Evolutionary conservation across 495 filamentous ascomycete species (phyloP), one percentile per base, ranked within the genome.

Genomic region (Daldinia caldariorum): DNA sequence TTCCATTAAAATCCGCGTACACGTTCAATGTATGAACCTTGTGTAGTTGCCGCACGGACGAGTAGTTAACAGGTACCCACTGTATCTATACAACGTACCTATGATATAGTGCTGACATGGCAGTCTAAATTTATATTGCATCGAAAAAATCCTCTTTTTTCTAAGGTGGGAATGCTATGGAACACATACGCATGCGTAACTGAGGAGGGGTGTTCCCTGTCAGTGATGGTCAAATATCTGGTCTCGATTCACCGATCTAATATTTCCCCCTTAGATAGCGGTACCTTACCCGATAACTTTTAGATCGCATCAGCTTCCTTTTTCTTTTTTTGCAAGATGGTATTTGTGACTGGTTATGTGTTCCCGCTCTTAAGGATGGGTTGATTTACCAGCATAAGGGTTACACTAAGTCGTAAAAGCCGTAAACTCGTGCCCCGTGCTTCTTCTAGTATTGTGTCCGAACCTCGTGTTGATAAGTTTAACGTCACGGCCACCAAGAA

Each of bases 171-270:
- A 22, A 47, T 10, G 43, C 37, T 7, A 63, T 29, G 31, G 29
- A 31, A 50, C 50, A 3, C 31, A 50, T 29, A 29, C 35, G 66
- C 58, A 37, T 26, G 26, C 26, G 26, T 26, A 35, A 20, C 14
- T 45, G 2, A 29, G 38, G 50, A 69, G 58, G 70, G 70, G 45
- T 68, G n/a, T 58, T 57, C 66, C 71, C 63, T 70, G 71, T 66
- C 29, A 41, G 39, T 57, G 22, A 53, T 73, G 22, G 62, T 73
- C 71, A 67, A 45, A 70, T 67, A 70, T 70, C 63, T 34, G 47
- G 61, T 66, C 66, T 69, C 61, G 56, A 56, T 72, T 61, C 31
- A 69, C 60, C 69, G 65, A 72, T 72, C 70, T 69, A 35, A 29
- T 64, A 54, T 67, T 55, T 29, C 34, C 58, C 51, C 22, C 50